Conservation (phyloP, 2,329 filamentous ascomycete species). For the Blastomyces parvus region DNA sequence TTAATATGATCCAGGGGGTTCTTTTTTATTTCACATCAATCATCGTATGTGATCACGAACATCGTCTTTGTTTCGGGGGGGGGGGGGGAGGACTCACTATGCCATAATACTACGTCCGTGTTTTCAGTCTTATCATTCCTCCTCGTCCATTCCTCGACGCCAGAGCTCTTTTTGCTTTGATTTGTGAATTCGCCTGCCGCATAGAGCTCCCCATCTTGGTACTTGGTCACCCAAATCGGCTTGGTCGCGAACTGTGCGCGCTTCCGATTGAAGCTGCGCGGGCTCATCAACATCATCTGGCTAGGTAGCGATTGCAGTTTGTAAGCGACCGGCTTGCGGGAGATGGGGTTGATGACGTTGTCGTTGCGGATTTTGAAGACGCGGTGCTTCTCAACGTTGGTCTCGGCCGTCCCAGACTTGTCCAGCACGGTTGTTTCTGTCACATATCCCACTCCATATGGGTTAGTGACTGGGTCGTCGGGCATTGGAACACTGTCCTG, state of each 20-base stretch:
- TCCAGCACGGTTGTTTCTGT: slow-evolving; percentile 41
- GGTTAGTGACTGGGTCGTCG: slow-evolving; percentile 42
- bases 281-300: slow-evolving; percentile 48
- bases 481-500: slow-evolving; percentile 54
- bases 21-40: background rate
- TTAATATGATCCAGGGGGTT: background rate
- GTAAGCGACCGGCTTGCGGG: slow-evolving; percentile 46
- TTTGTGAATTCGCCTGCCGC: slow-evolving; percentile 49
- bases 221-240: slow-evolving; percentile 48
- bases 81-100: slow-evolving; percentile 23
- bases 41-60: background rate
- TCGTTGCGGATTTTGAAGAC: slow-evolving; percentile 52
- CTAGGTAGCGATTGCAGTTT: slow-evolving; percentile 49
- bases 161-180: slow-evolving; percentile 45
- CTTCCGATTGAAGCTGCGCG: slow-evolving; percentile 39
- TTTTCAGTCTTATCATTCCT: slow-evolving; percentile 42
- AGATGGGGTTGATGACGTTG: slow-evolving; percentile 43
- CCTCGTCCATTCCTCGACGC: slow-evolving; percentile 45
- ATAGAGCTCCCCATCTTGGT: slow-evolving; percentile 45
- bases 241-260: slow-evolving; percentile 48
- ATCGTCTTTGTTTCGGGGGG: too few relatives aligned
- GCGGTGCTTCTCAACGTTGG: slow-evolving; percentile 41
- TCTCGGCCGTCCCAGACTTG: slow-evolving; percentile 40
- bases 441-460: slow-evolving; percentile 44
- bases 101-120: slow-evolving; percentile 33